Conservation (phyloP, 2,329 filamentous ascomycete genomes). For the Aspergillus novofumigatus region DNA sequence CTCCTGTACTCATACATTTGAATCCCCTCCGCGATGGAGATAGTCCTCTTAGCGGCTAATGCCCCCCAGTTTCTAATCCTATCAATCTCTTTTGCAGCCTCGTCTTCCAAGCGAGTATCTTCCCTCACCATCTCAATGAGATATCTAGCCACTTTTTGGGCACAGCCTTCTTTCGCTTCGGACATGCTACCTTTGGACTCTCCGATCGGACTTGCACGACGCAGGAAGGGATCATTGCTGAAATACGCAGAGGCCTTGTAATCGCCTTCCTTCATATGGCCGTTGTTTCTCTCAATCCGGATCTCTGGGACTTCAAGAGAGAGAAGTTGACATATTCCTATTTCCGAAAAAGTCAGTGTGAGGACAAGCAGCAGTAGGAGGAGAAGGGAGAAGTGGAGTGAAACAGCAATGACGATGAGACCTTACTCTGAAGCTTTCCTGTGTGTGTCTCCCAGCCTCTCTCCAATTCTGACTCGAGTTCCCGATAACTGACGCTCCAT, state of each 20-base stretch:
- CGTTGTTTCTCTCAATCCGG: conserved; percentile 9
- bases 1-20: too few relatives aligned
- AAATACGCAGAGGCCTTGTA: conserved; percentile 21
- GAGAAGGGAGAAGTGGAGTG: background rate
- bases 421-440: conserved; percentile 20
- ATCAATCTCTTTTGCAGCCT: conserved; percentile 3
- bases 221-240: conserved; percentile 23
- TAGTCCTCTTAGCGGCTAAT: background rate
- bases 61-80: conserved; percentile 6
- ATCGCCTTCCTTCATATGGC: conserved; percentile 9
- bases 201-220: conserved; percentile 26
- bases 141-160: conserved; percentile 23
- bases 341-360: background rate
- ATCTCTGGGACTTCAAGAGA: conserved; percentile 18
- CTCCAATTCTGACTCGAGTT: conserved; percentile 10
- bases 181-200: conserved; percentile 4
- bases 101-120: conserved; percentile 16
- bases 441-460: conserved; percentile 1
- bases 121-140: conserved; percentile 26
- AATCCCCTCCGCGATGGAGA: too few relatives aligned
- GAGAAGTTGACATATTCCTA: conserved; percentile 23
- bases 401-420: background rate
- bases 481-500: conserved; percentile 15
- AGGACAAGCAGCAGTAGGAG: background rate
- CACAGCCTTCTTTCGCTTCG: conserved; percentile 19